phyloP scores from a whole-genome alignment of 352 stramenopile species.

The Pythium phragmiticola region DNA sequence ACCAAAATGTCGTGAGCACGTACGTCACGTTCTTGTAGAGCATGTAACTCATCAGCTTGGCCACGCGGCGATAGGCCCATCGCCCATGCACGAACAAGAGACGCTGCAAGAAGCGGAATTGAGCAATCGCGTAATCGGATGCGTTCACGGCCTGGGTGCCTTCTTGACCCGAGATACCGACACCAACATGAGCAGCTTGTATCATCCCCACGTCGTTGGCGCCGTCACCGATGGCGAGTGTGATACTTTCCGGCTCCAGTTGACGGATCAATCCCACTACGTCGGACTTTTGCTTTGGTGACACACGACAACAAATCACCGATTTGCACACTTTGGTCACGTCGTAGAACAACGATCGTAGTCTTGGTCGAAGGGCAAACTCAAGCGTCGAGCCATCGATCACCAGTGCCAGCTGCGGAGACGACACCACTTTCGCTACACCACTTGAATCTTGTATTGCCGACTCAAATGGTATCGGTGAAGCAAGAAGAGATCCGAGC shows the following conservation, averaged over 20 bases:
- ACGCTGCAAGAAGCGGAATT: conserved; percentile 93
- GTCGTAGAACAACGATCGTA: conserved; percentile 63
- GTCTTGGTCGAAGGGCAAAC: conserved; percentile 47
- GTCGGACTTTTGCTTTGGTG: conserved; percentile 85
- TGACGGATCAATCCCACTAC: conserved; percentile 78
- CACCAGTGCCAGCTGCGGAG: conserved; percentile 70
- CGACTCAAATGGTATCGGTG: not conserved
- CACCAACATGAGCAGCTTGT: conserved; percentile 88
- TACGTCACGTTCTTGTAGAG: conserved; percentile 95
- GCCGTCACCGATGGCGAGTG: conserved; percentile 93
- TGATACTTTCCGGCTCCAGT: conserved; percentile 71
- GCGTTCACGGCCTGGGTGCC: conserved; percentile 92
- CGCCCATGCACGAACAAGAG: conserved; percentile 92
- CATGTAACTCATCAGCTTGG: conserved; percentile 93
- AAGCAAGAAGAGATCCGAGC: conserved; percentile 14
- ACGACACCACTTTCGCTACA: not conserved
- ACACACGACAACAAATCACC: conserved; percentile 89
- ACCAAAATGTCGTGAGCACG: conserved; percentile 83
- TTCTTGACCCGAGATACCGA: conserved; percentile 92
- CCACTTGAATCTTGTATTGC: not conserved
- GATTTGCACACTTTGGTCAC: conserved; percentile 68
- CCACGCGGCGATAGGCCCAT: conserved; percentile 90
- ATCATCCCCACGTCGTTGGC: conserved; percentile 98
- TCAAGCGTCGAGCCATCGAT: conserved; percentile 93
- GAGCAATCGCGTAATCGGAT: conserved; percentile 91